phyloP scores from a whole-genome alignment of 1,139 yeast genomes.

The Saccharomycopsis phalli region DNA sequence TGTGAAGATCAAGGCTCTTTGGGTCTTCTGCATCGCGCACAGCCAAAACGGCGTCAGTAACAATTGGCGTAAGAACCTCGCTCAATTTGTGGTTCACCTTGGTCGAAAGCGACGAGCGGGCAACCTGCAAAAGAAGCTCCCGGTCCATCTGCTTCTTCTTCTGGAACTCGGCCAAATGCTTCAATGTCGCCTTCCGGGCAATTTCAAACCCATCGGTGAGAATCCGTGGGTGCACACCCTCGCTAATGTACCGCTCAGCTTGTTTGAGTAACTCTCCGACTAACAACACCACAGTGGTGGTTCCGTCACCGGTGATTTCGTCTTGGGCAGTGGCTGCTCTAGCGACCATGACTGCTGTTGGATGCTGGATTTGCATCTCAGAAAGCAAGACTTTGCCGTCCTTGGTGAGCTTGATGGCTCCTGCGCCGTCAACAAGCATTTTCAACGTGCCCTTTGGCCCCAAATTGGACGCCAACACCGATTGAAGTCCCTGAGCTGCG shows the following conservation, averaged over 20 bases:
- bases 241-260: slow-evolving; percentile 84
- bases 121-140: slow-evolving; percentile 83
- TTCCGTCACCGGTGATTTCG: slow-evolving; percentile 98
- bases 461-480: slow-evolving; percentile 78
- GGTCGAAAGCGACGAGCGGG: slow-evolving; percentile 80
- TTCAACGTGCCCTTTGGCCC: slow-evolving; percentile 98
- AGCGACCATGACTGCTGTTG: slow-evolving; percentile 99
- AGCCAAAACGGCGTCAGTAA: slow-evolving; percentile 88
- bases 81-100: slow-evolving; percentile 72
- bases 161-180: slow-evolving; percentile 43
- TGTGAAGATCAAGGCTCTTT: slow-evolving; percentile 71
- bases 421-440: slow-evolving; percentile 95
- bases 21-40: slow-evolving; percentile 46
- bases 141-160: slow-evolving; percentile 59
- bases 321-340: slow-evolving; percentile 98
- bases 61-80: slow-evolving; percentile 82
- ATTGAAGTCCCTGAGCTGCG: slow-evolving; percentile 96
- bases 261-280: slow-evolving; percentile 94
- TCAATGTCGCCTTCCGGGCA: slow-evolving; percentile 70
- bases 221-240: slow-evolving; percentile 94
- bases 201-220: slow-evolving; percentile 91
- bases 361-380: slow-evolving; percentile 98
- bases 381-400: slow-evolving; percentile 91
- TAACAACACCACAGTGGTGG: slow-evolving; percentile 90
- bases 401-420: slow-evolving; percentile 88